phyloP scores from a whole-genome alignment of 2,329 filamentous ascomycete species.

The Colletotrichum karsti region DNA sequence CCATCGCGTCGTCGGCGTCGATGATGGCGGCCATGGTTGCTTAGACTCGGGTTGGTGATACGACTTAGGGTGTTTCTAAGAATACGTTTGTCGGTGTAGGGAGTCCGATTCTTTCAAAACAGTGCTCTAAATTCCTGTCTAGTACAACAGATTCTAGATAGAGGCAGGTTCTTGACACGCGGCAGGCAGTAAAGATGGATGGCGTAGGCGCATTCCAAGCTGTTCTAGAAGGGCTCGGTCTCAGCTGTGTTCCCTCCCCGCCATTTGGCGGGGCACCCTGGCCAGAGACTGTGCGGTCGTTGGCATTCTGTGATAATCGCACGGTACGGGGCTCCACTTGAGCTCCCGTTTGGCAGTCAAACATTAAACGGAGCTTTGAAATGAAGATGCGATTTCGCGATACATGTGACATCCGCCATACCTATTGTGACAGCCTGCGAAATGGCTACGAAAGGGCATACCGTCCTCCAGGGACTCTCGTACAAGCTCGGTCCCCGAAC shows the following conservation, averaged over 20 bases:
- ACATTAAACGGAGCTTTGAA: conserved; percentile 2
- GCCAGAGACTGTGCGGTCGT: not conserved
- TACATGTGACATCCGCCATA: not conserved
- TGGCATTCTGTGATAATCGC: accelerated
- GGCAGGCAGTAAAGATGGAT: not conserved
- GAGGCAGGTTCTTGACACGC: not conserved
- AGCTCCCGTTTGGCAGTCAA: too few species aligned
- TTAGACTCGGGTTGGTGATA: conserved; percentile 30
- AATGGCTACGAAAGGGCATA: conserved; percentile 20
- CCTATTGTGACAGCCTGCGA: not conserved
- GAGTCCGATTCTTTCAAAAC: not conserved
- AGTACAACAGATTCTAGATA: not conserved
- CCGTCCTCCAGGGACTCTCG: conserved; percentile 15
- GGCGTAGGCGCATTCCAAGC: conserved; percentile 21
- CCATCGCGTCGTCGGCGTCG: conserved; percentile 78
- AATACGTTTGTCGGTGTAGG: not conserved
- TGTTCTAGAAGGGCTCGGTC: conserved; percentile 26
- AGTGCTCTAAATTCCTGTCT: not conserved
- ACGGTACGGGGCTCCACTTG: conserved; percentile 6
- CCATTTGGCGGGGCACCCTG: conserved; percentile 28
- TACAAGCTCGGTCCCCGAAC: conserved; percentile 35
- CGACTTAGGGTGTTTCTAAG: not conserved
- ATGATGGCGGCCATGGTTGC: conserved; percentile 53
- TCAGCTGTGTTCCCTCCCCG: conserved; percentile 7
- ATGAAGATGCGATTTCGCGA: not conserved